phyloP scores from a whole-genome alignment of 2,329 filamentous ascomycete species.

The Botrytis galanthina region DNA sequence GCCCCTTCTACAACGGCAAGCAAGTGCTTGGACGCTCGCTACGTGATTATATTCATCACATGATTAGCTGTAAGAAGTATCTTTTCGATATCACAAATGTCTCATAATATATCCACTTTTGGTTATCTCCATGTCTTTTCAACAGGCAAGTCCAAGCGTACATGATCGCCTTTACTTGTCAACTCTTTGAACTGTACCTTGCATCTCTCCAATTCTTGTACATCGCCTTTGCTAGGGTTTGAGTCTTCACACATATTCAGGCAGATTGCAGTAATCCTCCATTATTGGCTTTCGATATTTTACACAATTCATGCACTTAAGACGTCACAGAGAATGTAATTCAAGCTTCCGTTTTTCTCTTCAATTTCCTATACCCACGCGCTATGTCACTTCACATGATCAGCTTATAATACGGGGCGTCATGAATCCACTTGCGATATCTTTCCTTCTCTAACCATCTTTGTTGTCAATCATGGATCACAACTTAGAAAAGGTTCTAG shows the following conservation, averaged over 20 bases:
- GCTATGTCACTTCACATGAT: background rate
- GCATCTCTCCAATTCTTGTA: background rate
- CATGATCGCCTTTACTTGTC: constrained; percentile 2
- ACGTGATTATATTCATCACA: background rate
- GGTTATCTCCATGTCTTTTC: background rate
- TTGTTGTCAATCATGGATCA: background rate
- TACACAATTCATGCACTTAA: background rate
- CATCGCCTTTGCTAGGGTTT: background rate
- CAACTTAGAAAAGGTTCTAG: background rate
- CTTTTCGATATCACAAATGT: constrained; percentile 1
- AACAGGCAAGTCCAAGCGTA: constrained; percentile 1
- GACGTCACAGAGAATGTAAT: background rate
- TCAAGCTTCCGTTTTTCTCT: background rate
- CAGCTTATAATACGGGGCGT: background rate
- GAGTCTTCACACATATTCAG: background rate
- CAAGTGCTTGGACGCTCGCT: background rate
- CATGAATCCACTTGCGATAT: background rate
- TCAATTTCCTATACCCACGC: background rate
- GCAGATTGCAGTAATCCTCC: background rate
- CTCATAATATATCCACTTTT: constrained; percentile 3
- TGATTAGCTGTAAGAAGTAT: background rate
- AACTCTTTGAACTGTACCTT: background rate
- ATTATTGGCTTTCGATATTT: background rate
- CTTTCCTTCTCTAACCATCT: background rate
- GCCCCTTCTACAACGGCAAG: background rate